Base-by-base conservation (phyloP, 306 rosid genomes). In the Castanea mollissima region DNA sequence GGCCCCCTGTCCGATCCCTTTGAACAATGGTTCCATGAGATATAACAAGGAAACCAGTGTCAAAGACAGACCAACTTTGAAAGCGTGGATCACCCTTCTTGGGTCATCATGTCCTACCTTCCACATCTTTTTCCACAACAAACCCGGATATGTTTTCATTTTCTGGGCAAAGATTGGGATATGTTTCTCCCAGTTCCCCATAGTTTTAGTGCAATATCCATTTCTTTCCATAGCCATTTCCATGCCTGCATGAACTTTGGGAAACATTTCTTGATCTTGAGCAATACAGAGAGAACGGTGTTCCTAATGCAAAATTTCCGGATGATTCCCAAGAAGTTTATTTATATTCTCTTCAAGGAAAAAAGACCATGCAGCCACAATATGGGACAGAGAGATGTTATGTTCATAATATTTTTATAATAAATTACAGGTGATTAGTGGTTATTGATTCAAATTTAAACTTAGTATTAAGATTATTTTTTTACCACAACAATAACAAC, bases 91-190 rank as follows among this genome's bases (percentile, higher is more conserved):
- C 27, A 83, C 86, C 80, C 98, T 89, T 84, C 96, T 91, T 9
- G 98, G 99, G 70, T 92, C 98, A 63, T 95, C 97, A 41, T 81
- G 82, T 77, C 98, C 99, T 59, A 91, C 94, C 27, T 75, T 87
- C 97, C 97, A 91, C 27, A 76, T 51, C 27, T 86, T 90, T 62
- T 77, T 51, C 91, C 90, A 91, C 13, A 80, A 82, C 76, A 69
- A 75, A n/a, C 71, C 65, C 13, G 93, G 93, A 58, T 74, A 41
- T 23, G 72, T 79, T 86, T 54, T 89, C 77, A 85, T 10, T 76
- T 87, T 90, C 73, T 83, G 86, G 31, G 83, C 76, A 68, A 82
- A 76, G 58, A 71, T 74, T 67, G 38, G 75, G 81, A 86, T 68
- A 44, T 65, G 59, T 83, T 82, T 85, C 85, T 55, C 76, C 78